Evolutionary conservation across 139 green algal species (phyloP).

Genomic region (Asterochloris erici): DNA sequence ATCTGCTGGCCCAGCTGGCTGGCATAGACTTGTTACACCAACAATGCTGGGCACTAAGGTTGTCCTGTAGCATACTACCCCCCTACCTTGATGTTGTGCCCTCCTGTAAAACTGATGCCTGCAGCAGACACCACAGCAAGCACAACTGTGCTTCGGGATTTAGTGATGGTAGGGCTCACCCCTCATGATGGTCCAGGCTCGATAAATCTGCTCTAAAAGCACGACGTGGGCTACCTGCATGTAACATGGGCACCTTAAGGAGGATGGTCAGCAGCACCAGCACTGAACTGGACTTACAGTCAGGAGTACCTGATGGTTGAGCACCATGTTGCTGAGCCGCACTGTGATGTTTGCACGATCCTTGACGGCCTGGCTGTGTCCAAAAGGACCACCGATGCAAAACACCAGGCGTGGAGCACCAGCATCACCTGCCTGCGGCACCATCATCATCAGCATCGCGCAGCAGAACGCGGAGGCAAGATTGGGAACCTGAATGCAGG

Average conservation of each 20-base stretch:
- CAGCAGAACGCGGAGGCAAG: not conserved
- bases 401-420: conserved; percentile 46
- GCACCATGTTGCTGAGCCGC: conserved; percentile 61
- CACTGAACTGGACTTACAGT: not conserved
- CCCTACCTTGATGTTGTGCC: too few species aligned
- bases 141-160: conserved; percentile 8
- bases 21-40: too few species aligned
- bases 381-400: conserved; percentile 76
- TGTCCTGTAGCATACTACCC: too few species aligned
- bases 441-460: not conserved
- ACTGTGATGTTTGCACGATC: conserved; percentile 47
- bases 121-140: too few species aligned
- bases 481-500: not conserved
- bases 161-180: conserved; percentile 84
- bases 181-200: conserved; percentile 70
- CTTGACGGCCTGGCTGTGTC: conserved; percentile 52
- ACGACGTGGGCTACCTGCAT: conserved; percentile 77
- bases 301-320: conserved; percentile 74
- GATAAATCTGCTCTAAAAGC: conserved; percentile 85
- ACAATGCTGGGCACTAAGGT: too few species aligned
- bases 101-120: too few species aligned
- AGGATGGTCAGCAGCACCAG: too few species aligned
- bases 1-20: too few species aligned
- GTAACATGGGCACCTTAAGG: not conserved
- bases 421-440: conserved; percentile 23